phyloP scores from a whole-genome alignment of 441 rosid species.

The Theobroma grandiflorum region DNA sequence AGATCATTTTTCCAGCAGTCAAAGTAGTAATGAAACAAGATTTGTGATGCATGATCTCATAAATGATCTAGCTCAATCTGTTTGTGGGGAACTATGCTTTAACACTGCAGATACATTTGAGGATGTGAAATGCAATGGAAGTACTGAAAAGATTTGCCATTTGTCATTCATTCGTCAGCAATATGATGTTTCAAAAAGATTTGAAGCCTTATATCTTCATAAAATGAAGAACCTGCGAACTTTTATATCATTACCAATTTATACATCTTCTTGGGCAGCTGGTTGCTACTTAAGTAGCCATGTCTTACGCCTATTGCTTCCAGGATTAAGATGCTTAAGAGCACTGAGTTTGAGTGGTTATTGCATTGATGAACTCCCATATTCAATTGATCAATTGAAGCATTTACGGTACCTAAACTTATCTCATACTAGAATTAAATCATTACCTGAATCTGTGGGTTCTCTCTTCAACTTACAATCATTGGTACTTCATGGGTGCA shows the following conservation, averaged over 20 bases:
- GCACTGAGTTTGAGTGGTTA: slow-evolving; percentile 30
- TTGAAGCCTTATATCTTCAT: slow-evolving; percentile 3
- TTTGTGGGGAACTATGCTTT: neutral
- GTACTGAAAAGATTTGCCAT: slow-evolving; percentile 18
- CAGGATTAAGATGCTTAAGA: slow-evolving; percentile 17
- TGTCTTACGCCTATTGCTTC: slow-evolving; percentile 18
- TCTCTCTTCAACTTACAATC: slow-evolving; percentile 26
- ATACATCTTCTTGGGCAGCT: slow-evolving; percentile 2
- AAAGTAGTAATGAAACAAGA: neutral
- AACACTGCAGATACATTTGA: neutral
- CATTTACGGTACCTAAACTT: slow-evolving; percentile 28
- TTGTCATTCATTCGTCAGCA: slow-evolving; percentile 19
- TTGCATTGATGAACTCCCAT: slow-evolving; percentile 26
- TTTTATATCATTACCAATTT: slow-evolving; percentile 22
- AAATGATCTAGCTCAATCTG: slow-evolving; percentile 21
- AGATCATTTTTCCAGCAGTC: slow-evolving; percentile 28
- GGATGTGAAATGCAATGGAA: too few species aligned
- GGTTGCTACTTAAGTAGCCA: slow-evolving; percentile 15
- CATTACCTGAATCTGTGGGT: slow-evolving; percentile 29
- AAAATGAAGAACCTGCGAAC: slow-evolving; percentile 23
- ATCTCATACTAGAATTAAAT: slow-evolving; percentile 14
- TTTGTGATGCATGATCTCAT: slow-evolving; percentile 27
- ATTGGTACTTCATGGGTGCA: slow-evolving; percentile 25
- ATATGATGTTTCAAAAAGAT: slow-evolving; percentile 15
- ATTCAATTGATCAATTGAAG: slow-evolving; percentile 20